Base-by-base conservation (phyloP, 2,329 filamentous ascomycete species). In the Trichoderma polysporum region DNA sequence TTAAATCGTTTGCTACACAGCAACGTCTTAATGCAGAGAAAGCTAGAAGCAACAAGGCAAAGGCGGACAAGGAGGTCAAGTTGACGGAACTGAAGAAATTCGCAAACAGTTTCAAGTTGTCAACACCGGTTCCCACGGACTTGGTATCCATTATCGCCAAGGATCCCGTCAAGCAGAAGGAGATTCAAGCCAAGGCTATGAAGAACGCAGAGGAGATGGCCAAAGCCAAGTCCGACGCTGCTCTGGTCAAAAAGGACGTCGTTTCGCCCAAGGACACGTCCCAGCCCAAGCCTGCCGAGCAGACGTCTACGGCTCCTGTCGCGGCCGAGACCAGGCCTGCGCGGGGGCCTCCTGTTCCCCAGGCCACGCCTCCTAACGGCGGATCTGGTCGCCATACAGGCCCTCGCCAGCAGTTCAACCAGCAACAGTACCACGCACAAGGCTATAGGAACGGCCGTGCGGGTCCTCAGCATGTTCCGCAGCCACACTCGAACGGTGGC, bases 51-150 rank as follows among this genome's bases (percentile, higher is more conserved):
- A 85, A 79, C 71, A 90, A 89, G 76, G 84, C 84, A 10, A 88
- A 85, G 75, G 85, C 84, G 68, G 95, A 98, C 76, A 97, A 97
- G 77, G 93, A 94, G 71, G 89, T 95, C 70, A 97, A 97, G 79
- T 79, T 99, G 69, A 97, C 92, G 68, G 95, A 99, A 79, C 81
- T 99, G 67, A 96, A 95, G 83, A 97, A 94, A 75, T 99, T 99
- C 78, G 93, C 95, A 1, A 87, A 90, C 72, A 95, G 87, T 76
- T 99, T 99, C 84, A 98, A 98, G 80, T 86, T 99, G 19, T 90
- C 91, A 58, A 97, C 94, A 2, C 93, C 94, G 6, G 93, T 99
- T 12, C 95, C 95, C 1, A 89, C 87, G 60, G 95, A 99, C 78
- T 81, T 99, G 39, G 93, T 99, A 31, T 90, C 92, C 1, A 99